Evolutionary conservation across 441 rosid species (phyloP), one percentile per base, ranked within the genome.

Genomic region (Syzygium malaccense): DNA sequence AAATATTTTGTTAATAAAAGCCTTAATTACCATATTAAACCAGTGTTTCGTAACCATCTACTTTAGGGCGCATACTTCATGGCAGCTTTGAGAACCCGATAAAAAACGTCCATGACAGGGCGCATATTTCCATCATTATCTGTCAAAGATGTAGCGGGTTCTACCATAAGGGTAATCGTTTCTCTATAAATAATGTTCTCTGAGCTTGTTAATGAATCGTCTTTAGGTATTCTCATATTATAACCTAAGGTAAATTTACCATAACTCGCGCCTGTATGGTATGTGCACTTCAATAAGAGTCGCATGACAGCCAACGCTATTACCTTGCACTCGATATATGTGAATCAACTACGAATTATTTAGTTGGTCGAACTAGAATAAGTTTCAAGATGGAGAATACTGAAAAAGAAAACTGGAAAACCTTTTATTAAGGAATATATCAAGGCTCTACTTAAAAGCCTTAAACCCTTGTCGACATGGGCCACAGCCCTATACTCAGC

Each of bases 11-110:
- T 25, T 19, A 55, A 57, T 57, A 57, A 57, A 25, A 13, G 62
- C 1, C 12, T 2, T 1, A 4, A 12, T 37, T 57, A 57, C 25
- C 62, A 0, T 57, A 57, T 57, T 23, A 4, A 57, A 25, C 0
- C 3, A 25, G 26, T 25, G 62, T 57, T 57, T 5, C 23, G 14
- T 5, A 57, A 57, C 62, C 62, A 57, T 57, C 62, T 57, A 25
- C 62, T 23, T 57, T 57, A 57, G 41, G 41, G 41, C 41, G 41
- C 41, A 37, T 37, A 4, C 41, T 37, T 58, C n/a, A 25, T 0
- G n/a, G 26, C 30, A 25, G 14, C 64, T 26, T 25, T 25, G 64
- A 10, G n/a, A 58, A 58, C 14, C n/a, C 26, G 30, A 58, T 23
- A 57, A 57, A 57, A 1, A 26, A 13, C 26, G 4, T 58, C 30